A percentile compares a stretch with the other conserved stretches of the same genome.
Evolutionary conservation across 257 asterid species (phyloP).

Genomic region (Gentiana macrophylla): DNA sequence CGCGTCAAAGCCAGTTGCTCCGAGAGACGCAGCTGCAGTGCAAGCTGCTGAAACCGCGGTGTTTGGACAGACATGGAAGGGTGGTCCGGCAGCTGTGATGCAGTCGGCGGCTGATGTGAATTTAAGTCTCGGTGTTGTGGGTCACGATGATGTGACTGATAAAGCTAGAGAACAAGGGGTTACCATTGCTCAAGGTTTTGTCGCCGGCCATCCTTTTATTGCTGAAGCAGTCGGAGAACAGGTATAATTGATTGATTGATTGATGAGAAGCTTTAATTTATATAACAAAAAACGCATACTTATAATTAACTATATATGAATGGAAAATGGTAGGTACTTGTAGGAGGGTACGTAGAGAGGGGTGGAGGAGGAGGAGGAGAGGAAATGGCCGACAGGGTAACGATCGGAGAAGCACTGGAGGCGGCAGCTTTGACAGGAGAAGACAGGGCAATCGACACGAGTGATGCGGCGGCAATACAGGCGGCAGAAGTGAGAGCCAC

Average conservation of each 20-base stretch:
- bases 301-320: too few relatives aligned
- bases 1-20: constrained; percentile 44
- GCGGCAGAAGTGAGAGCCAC: constrained; percentile 25
- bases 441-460: constrained; percentile 8
- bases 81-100: constrained; percentile 45
- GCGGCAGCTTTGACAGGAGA: constrained; percentile 12
- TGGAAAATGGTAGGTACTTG: constrained; percentile 1
- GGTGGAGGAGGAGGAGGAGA: background rate
- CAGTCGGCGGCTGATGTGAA: constrained; percentile 52
- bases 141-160: constrained; percentile 25
- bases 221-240: constrained; percentile 58
- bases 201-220: constrained; percentile 32
- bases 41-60: constrained; percentile 46
- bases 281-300: too few relatives aligned
- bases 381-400: background rate
- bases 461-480: constrained; percentile 22
- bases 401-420: constrained; percentile 21
- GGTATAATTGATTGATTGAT: constrained; percentile 22
- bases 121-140: constrained; percentile 30
- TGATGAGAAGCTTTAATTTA: background rate
- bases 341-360: constrained; percentile 1
- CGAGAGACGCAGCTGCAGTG: constrained; percentile 55
- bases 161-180: constrained; percentile 27
- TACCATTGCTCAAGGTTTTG: constrained; percentile 33
- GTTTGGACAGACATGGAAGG: constrained; percentile 38